These are phyloP conservation scores for Ganoderma lucidum DNA, from an alignment of 1,284 basidiomycete genomes.

Conservation along the genomic window DNA sequence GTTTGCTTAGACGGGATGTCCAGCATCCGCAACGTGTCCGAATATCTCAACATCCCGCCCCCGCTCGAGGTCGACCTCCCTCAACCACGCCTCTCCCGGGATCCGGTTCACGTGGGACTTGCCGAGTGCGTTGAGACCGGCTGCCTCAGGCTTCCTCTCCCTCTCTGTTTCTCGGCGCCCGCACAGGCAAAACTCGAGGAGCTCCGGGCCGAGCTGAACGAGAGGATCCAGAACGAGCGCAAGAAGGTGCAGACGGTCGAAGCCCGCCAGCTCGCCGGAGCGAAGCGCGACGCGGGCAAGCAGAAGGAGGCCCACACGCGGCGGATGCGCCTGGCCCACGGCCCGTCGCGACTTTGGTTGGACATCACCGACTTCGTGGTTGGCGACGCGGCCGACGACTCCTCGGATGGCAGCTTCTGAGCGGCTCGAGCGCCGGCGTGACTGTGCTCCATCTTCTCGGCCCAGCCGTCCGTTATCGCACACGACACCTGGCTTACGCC, in stretches of 20 bases:
- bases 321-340: neutral
- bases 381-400: neutral
- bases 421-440: neutral
- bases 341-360: neutral
- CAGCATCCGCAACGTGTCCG: constrained; percentile 15
- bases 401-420: too few species aligned
- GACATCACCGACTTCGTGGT: neutral
- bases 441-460: neutral
- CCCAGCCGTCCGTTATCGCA: neutral
- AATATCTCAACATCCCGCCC: constrained; percentile 10
- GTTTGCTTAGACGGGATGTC: neutral
- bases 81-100: constrained; percentile 9
- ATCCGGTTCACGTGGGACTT: constrained; percentile 6
- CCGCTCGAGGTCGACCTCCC: constrained; percentile 20
- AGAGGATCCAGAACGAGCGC: neutral
- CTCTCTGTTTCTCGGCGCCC: neutral
- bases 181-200: constrained; percentile 1
- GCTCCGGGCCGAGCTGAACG: constrained; percentile 9
- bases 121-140: constrained; percentile 12
- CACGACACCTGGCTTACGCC: neutral
- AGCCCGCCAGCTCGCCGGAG: constrained; percentile 10
- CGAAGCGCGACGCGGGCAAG: constrained; percentile 13
- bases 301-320: constrained; percentile 17
- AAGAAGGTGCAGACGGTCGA: constrained; percentile 8
- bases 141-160: neutral